Percentiles rank a stretch among this genome's conserved stretches.
phyloP scores from a whole-genome alignment of 768 basidiomycete species.

The Tephrocybe rancida region DNA sequence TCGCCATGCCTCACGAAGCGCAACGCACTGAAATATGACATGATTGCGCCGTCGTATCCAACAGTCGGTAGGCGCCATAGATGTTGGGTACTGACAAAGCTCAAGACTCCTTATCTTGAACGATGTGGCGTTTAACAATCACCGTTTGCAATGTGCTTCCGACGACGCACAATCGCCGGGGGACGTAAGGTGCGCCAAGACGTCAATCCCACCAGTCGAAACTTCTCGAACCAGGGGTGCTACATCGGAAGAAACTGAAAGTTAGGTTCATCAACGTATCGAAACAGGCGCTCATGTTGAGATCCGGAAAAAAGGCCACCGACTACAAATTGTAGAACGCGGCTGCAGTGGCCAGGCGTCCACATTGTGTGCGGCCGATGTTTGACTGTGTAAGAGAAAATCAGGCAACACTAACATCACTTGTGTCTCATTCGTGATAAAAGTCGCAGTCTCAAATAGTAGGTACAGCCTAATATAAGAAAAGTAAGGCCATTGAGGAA shows the following conservation, averaged over 20 bases:
- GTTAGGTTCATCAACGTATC: conserved; percentile 1
- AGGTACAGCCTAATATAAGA: no score
- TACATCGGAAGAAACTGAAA: background rate
- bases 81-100: background rate
- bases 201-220: background rate
- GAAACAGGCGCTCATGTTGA: no score
- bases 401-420: no score
- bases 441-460: no score
- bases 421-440: no score
- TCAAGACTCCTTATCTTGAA: background rate
- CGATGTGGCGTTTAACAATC: background rate
- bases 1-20: conserved; percentile 10
- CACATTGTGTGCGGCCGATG: no score
- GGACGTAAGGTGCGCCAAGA: background rate
- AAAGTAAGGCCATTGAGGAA: no score
- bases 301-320: no score
- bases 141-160: conserved; percentile 3
- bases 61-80: background rate
- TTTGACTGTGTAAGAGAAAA: no score
- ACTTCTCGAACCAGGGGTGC: no score
- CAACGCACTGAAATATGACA: conserved; percentile 9
- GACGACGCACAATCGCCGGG: conserved; percentile 1
- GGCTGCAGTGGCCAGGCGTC: no score
- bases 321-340: no score
- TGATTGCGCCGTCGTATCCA: conserved; percentile 12